A percentile compares a stretch with the other conserved stretches of the same genome.
These are phyloP conservation scores for Phaeosphaeria sp. DNA, from an alignment of 2,329 filamentous ascomycete genomes.

Conservation along the genomic window DNA sequence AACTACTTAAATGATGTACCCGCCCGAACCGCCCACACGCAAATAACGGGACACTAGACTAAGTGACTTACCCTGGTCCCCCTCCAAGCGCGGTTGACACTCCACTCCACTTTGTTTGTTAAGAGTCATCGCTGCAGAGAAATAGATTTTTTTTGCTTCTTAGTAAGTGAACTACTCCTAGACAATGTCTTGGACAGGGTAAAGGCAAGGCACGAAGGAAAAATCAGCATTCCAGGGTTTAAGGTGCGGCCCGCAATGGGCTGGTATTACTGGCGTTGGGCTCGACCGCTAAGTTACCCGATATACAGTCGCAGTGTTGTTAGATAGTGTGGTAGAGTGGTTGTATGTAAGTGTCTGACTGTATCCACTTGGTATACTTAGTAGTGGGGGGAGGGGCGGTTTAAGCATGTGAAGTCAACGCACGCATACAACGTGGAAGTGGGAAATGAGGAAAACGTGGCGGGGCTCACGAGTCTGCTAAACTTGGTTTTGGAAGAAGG, in stretches of 20 bases:
- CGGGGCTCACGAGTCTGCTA: not conserved
- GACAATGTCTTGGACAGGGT: not conserved
- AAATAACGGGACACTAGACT: too few relatives aligned
- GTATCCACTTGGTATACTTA: not conserved
- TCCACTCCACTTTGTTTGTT: not conserved
- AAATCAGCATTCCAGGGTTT: not conserved
- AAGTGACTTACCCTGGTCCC: not conserved
- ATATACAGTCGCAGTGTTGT: too few relatives aligned
- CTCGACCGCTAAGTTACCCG: conserved; percentile 11
- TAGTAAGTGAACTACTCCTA: not conserved
- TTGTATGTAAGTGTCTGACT: too few relatives aligned
- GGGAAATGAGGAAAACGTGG: not conserved
- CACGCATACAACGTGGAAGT: not conserved
- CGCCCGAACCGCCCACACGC: too few relatives aligned
- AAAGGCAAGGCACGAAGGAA: not conserved
- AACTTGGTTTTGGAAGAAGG: not conserved
- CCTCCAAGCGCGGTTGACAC: too few relatives aligned
- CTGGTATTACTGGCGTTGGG: conserved; percentile 16
- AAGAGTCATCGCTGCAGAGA: not conserved
- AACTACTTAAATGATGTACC: too few relatives aligned
- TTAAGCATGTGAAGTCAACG: not conserved
- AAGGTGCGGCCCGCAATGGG: conserved; percentile 10
- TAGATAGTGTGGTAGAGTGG: too few relatives aligned
- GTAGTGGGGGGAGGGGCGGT: too few relatives aligned
- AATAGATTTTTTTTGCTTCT: not conserved